Base-by-base conservation (phyloP, 1,284 basidiomycete genomes). In the Bondarzewia mesenterica region DNA sequence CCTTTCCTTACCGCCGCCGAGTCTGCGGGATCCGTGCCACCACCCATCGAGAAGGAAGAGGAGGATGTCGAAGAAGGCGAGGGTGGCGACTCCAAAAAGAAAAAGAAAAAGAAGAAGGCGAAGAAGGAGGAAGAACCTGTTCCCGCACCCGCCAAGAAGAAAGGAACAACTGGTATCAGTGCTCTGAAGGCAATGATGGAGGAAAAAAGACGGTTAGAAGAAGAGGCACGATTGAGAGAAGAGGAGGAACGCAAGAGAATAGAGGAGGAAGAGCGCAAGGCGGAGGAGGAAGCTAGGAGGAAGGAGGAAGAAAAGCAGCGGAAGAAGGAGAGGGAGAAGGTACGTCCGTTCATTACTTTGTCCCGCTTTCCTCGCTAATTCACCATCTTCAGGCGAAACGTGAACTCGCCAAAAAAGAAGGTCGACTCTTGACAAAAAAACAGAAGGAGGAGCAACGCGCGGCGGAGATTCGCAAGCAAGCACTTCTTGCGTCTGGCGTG, bases 391-490 rank as follows among this genome's bases (percentile, higher is more conserved):
- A 92, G 89, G 83, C 79, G 39, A 93, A 93, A 67, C 79, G 78
- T 46, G 91, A 93, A 58, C 61, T 85, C 41, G 82, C 88, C 20
- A 90, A 88, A 74, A 93, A 93, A 63, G 93, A 96, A 67, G 93
- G 93, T 27, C 80, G 87, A 48, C 70, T 93, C 26, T 75, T 97
- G 42, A 96, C 93, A 5, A 91, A 93, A 63, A 97, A 96, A 69
- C 94, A 99, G 66, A 97, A 94, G 69, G 89, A 92, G 60, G 94
- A 98, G 64, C 86, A 81, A 58, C 88, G 89, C 15, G 88, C 86
- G 51, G 94, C 93, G 7, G 94, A 98, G 65, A 81, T 91, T 32
- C 82, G 94, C 49, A 89, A 87, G 66, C 82, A 95, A 66, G 95
- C 95, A 3, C 77, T 99, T 50, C 75, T 99, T 45, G 82, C 85